These are phyloP conservation scores for Ogataea neopini DNA, from an alignment of 805 yeast species.

Conservation along the genomic window DNA sequence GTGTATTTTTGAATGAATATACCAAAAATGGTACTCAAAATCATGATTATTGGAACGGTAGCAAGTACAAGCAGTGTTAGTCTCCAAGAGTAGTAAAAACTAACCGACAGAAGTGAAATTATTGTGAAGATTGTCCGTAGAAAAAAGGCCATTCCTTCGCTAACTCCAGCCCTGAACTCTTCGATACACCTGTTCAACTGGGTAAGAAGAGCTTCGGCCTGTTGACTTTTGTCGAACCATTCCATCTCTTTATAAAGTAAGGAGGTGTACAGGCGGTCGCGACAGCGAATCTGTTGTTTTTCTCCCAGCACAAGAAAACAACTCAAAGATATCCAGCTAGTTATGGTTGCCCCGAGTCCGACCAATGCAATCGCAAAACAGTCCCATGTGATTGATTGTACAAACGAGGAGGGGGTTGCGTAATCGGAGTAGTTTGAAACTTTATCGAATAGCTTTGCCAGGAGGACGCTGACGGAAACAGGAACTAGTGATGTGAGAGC, in stretches of 20 bases:
- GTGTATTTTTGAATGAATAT: conserved; percentile 50
- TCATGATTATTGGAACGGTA: conserved; percentile 65
- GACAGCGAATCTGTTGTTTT: conserved; percentile 57
- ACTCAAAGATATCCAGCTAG: conserved; percentile 55
- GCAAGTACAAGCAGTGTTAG: conserved; percentile 77
- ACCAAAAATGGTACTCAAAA: conserved; percentile 52
- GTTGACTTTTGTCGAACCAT: conserved; percentile 65
- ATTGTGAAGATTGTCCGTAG: conserved; percentile 55
- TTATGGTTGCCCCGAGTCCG: conserved; percentile 46
- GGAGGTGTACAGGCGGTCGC: conserved; percentile 45
- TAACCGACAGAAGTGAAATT: conserved; percentile 55
- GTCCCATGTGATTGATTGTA: conserved; percentile 37
- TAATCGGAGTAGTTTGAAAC: conserved; percentile 29
- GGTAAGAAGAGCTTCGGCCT: conserved; percentile 61
- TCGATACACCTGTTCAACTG: conserved; percentile 74
- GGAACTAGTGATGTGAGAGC: conserved; percentile 55
- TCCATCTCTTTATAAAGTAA: conserved; percentile 47
- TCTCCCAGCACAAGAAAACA: conserved; percentile 76
- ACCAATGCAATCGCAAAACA: conserved; percentile 42
- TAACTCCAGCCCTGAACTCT: conserved; percentile 65
- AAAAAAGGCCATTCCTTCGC: conserved; percentile 64
- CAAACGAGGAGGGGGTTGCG: conserved; percentile 29
- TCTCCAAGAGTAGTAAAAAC: conserved; percentile 82
- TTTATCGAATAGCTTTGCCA: conserved; percentile 61
- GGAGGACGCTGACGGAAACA: conserved; percentile 60